Percentiles rank a stretch among this genome's conserved stretches.
phyloP scores from a whole-genome alignment of 495 filamentous ascomycete species.

The Tuber borchii region DNA sequence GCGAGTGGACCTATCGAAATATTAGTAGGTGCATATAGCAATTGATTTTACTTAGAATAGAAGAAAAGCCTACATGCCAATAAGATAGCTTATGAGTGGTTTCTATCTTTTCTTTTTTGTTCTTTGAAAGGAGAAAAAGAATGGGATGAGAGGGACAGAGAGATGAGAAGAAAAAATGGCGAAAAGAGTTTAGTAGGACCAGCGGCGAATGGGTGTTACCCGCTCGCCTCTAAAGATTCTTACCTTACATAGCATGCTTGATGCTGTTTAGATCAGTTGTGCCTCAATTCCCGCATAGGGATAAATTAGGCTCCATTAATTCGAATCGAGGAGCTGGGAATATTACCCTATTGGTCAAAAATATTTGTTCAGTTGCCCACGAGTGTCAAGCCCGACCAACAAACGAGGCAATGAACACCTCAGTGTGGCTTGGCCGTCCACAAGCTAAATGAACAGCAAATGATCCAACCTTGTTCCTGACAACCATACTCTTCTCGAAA shows the following conservation, averaged over 20 bases:
- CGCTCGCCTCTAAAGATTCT: too few species aligned
- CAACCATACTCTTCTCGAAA: not conserved
- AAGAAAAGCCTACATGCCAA: constrained; percentile 32
- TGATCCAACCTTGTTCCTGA: not conserved
- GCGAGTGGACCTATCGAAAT: constrained; percentile 55
- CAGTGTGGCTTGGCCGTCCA: not conserved
- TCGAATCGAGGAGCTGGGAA: not conserved
- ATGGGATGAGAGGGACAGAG: not conserved
- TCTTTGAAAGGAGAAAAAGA: not conserved
- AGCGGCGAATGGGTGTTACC: not conserved
- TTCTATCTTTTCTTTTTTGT: not conserved
- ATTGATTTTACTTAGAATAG: not conserved
- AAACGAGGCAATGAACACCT: not conserved
- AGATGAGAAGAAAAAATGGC: not conserved
- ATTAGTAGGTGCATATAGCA: not conserved
- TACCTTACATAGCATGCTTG: not conserved
- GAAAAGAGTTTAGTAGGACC: not conserved
- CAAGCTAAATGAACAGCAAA: not conserved
- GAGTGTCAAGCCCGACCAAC: not conserved
- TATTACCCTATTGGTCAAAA: not conserved
- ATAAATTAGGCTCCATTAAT: not conserved
- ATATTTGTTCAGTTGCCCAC: not conserved
- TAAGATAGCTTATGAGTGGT: not conserved
- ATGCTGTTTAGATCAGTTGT: not conserved
- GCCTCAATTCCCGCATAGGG: not conserved